Base-by-base conservation (phyloP, 768 basidiomycete genomes). In the Lentinula edodes region DNA sequence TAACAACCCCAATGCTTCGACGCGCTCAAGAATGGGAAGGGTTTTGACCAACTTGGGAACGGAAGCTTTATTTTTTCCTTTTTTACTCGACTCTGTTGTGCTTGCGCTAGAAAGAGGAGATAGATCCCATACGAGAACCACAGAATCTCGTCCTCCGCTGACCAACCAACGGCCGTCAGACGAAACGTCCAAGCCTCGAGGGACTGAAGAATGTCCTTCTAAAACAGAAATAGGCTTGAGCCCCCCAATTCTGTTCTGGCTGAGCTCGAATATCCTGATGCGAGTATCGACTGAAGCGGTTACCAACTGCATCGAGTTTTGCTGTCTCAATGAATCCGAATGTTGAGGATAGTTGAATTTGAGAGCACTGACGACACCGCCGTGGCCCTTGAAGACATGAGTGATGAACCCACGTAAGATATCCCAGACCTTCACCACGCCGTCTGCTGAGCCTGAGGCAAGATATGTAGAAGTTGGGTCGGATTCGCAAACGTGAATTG, bases 371-470 rank as follows among this genome's bases (percentile, higher is more conserved):
- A 99, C 89, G 62, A 97, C 92, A n/a, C 97, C 97, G 5, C 95
- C 97, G 70, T 98, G 97, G 2, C 95, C 96, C 68, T 90, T 91
- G 80, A 96, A 94, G 12, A 95, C 82, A 72, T 99, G 97, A 0
- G 97, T 99, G 36, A 91, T 85, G 70, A 88, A 95, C 38, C 94
- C 95, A 28, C 87, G 87, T 3, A 80, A 74, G 51, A 95, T 86
- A 71, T 97, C 89, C 95, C 95, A 98, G 9, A 99, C 93, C 77
- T 98, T 98, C 50, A 98, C 97, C 36, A 92, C 83, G 23, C 97
- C 96, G 65, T 99, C 97, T 6, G 96, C 93, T 10, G 96, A 91
- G 1, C 97, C 97, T 16, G 95, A 96, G 6, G 97, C 97, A 65
- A 98, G 82, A 65, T 96, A 90, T 1, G 90, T 88, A 1, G 91